Conservation (phyloP, 176 grass and related monocot genomes). For the Paspalum vaginatum region DNA sequence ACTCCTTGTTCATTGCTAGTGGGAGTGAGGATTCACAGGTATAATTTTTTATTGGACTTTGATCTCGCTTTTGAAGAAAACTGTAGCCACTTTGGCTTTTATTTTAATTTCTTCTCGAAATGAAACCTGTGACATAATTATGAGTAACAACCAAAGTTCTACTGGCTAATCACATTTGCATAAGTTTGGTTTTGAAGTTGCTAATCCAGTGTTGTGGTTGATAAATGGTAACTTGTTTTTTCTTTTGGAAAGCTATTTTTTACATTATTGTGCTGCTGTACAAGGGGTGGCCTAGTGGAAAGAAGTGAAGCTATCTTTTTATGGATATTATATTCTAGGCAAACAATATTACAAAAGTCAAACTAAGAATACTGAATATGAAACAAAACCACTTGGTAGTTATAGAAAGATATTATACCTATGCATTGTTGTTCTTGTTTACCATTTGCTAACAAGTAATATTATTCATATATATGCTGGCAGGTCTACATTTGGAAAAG, state of each 20-base stretch:
- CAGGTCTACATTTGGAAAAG: conserved; percentile 95
- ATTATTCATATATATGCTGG: background rate
- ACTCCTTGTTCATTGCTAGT: conserved; percentile 80
- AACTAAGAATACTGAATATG: background rate
- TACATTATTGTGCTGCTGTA: background rate
- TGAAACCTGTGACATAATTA: background rate
- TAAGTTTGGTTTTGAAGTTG: background rate
- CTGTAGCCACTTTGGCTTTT: background rate
- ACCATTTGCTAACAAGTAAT: conserved; percentile 38
- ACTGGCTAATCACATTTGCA: background rate
- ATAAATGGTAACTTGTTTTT: background rate
- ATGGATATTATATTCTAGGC: background rate
- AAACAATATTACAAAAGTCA: background rate
- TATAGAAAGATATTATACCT: background rate
- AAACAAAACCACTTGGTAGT: background rate
- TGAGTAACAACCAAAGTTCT: background rate
- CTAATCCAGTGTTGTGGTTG: background rate
- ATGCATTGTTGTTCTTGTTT: conserved; percentile 8
- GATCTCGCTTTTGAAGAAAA: conserved; percentile 16
- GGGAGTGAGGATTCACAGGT: conserved; percentile 99
- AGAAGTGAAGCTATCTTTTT: background rate
- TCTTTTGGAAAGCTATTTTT: background rate
- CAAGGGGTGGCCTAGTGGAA: background rate
- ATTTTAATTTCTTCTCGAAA: background rate
- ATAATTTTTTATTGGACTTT: conserved; percentile 23